Conservation (phyloP, 2,329 filamentous ascomycete species). For the Fusarium solani-melongenae region DNA sequence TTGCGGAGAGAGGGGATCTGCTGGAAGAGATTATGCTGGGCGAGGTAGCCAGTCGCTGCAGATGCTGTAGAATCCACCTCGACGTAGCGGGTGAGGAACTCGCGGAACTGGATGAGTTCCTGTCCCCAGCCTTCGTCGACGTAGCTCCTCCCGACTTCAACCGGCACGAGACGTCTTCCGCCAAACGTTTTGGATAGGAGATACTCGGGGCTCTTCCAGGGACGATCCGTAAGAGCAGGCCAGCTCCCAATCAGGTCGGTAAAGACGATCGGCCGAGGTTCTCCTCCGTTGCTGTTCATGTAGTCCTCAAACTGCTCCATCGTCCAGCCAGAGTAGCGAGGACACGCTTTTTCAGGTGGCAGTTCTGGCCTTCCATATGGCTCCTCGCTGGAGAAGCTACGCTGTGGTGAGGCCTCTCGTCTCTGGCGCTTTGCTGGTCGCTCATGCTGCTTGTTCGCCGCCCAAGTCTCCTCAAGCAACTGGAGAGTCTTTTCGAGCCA, state of each 20-base stretch:
- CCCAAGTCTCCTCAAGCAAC: slow-evolving; percentile 50
- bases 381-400: slow-evolving; percentile 43
- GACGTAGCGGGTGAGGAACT: slow-evolving; percentile 76
- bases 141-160: slow-evolving; percentile 89
- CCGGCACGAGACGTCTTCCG: slow-evolving; percentile 83
- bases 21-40: slow-evolving; percentile 87
- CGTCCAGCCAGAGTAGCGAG: slow-evolving; percentile 54
- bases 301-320: slow-evolving; percentile 72
- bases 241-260: slow-evolving; percentile 71
- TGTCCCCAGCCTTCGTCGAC: slow-evolving; percentile 89
- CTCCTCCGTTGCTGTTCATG: slow-evolving; percentile 58
- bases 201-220: slow-evolving; percentile 81
- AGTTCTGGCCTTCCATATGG: slow-evolving; percentile 45
- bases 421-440: slow-evolving; percentile 39
- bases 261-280: slow-evolving; percentile 75
- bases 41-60: slow-evolving; percentile 78
- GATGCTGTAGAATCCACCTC: slow-evolving; percentile 12
- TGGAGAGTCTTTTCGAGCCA: slow-evolving; percentile 65
- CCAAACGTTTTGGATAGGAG: slow-evolving; percentile 78
- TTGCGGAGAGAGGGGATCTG: slow-evolving; percentile 82
- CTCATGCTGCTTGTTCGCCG: slow-evolving; percentile 11
- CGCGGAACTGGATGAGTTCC: slow-evolving; percentile 77
- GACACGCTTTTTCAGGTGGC: slow-evolving; percentile 37
- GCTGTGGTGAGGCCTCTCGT: neutral
- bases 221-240: slow-evolving; percentile 76